Percentiles rank a stretch among this genome's conserved stretches.
Evolutionary conservation across 495 filamentous ascomycete species (phyloP).

Genomic region (Penicillium samsonianum): DNA sequence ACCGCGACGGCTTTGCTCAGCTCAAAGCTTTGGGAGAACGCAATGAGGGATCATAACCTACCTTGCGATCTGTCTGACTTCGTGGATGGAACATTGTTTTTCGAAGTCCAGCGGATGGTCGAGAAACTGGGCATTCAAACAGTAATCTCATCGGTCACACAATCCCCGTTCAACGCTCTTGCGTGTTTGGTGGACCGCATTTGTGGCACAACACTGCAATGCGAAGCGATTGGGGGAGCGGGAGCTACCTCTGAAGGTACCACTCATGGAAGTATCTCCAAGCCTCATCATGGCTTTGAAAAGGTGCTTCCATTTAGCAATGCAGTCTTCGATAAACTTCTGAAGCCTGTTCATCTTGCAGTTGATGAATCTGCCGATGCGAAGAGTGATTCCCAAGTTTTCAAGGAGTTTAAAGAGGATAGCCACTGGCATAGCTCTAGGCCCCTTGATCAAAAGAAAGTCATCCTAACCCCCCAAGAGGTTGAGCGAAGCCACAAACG

Average conservation of each 20-base stretch:
- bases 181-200: not conserved
- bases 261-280: not conserved
- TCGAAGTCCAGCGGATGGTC: constrained; percentile 18
- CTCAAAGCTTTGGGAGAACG: constrained; percentile 5
- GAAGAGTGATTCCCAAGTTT: constrained; percentile 7
- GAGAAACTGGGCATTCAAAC: not conserved
- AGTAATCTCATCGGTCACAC: not conserved
- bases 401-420: constrained; percentile 55
- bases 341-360: constrained; percentile 53
- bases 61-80: constrained; percentile 59
- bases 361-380: constrained; percentile 23
- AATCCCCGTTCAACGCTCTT: not conserved
- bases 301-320: constrained; percentile 22
- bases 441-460: constrained; percentile 45
- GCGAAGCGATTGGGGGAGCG: not conserved
- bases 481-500: constrained; percentile 15
- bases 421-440: constrained; percentile 68
- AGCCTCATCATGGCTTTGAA: not conserved
- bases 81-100: constrained; percentile 65
- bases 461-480: constrained; percentile 8
- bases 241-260: no score
- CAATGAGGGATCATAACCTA: constrained; percentile 4
- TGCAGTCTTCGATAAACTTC: constrained; percentile 54
- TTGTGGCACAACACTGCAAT: not conserved
- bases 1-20: not conserved